phyloP scores from a whole-genome alignment of 2,329 filamentous ascomycete genomes.

The Sporothrix protearum region DNA sequence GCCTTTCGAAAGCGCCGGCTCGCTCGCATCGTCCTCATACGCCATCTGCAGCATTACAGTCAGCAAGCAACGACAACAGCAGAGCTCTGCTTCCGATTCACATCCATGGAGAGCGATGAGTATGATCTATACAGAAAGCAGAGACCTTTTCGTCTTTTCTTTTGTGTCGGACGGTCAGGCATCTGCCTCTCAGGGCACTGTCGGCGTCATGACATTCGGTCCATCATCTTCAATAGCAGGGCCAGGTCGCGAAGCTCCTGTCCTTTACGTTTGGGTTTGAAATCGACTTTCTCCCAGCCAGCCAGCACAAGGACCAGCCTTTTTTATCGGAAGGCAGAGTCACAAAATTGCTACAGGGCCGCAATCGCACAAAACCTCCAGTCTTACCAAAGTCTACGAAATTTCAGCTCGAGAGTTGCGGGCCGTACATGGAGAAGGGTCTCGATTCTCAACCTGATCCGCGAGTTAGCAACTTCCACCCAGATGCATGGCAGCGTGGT shows the following conservation, averaged over 20 bases:
- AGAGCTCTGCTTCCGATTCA: conserved; percentile 40
- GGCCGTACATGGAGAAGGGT: conserved; percentile 71
- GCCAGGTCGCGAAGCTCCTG: background rate
- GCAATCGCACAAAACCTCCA: background rate
- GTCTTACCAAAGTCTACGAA: conserved; percentile 35
- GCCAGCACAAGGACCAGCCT: background rate
- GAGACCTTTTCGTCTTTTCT: conserved; percentile 61
- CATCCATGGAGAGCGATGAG: conserved; percentile 42
- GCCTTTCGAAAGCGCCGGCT: conserved; percentile 54
- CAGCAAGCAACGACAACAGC: background rate
- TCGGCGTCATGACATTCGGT: conserved; percentile 29
- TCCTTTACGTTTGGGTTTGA: background rate
- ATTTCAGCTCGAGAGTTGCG: conserved; percentile 66
- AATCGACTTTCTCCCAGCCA: background rate
- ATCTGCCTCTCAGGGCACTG: conserved; percentile 24
- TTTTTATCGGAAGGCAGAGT: background rate
- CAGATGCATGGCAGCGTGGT: conserved; percentile 71
- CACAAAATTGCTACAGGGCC: background rate
- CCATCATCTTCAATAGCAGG: conserved; percentile 44
- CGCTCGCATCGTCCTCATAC: conserved; percentile 59
- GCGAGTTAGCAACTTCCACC: conserved; percentile 63
- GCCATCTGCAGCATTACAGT: conserved; percentile 50
- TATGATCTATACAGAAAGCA: conserved; percentile 55
- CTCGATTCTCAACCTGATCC: conserved; percentile 65
- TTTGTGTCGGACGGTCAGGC: conserved; percentile 61